These are phyloP conservation scores for Apium graveolens DNA, from an alignment of 129 eudicot species.

Conservation along the genomic window DNA sequence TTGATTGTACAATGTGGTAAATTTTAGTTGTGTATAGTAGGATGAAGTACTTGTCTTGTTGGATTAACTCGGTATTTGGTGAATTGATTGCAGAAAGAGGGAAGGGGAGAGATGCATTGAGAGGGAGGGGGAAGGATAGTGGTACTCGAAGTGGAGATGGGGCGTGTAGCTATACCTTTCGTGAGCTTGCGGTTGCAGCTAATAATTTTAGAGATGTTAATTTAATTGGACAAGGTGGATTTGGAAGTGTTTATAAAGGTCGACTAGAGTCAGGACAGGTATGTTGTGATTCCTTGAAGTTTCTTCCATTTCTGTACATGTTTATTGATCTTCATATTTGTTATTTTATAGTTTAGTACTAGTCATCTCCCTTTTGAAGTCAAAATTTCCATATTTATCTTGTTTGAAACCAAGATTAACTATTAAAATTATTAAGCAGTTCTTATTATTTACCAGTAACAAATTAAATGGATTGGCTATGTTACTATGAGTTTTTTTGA, in stretches of 20 bases:
- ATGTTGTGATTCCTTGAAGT: slow-evolving; percentile 12
- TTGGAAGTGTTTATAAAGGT: slow-evolving; percentile 87
- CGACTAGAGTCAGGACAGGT: slow-evolving; percentile 69
- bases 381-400: background rate
- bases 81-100: slow-evolving; percentile 29
- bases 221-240: slow-evolving; percentile 89
- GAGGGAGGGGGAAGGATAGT: slow-evolving; percentile 33
- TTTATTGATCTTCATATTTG: background rate
- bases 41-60: background rate
- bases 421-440: background rate
- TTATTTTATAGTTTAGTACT: background rate
- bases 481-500: background rate
- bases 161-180: slow-evolving; percentile 68
- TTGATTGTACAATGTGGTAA: slow-evolving; percentile 14
- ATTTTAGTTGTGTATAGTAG: background rate
- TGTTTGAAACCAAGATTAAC: background rate
- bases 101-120: slow-evolving; percentile 29
- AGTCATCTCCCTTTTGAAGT: background rate
- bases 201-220: slow-evolving; percentile 73
- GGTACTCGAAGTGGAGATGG: slow-evolving; percentile 29
- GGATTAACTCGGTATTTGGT: slow-evolving; percentile 12
- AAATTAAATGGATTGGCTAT: background rate
- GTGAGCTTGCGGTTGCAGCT: slow-evolving; percentile 73
- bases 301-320: background rate
- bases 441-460: background rate